Conservation (phyloP, 345 rosid species). For the Reutealis trisperma region DNA sequence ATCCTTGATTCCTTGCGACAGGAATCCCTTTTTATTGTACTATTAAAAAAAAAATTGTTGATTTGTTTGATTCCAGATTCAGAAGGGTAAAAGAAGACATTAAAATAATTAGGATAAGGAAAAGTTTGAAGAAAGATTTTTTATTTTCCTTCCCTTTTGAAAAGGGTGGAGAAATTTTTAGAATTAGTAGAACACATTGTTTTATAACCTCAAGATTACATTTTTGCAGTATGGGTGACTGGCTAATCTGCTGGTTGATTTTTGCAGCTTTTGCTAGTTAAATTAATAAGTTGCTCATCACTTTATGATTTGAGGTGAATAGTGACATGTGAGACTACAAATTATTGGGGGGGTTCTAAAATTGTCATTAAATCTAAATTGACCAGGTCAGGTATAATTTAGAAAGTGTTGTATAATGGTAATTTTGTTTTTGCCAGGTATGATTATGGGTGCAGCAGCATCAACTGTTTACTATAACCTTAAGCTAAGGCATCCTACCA, state of each 20-base stretch:
- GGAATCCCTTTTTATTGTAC: too few relatives aligned
- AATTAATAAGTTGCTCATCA: too few relatives aligned
- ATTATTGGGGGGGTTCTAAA: not conserved
- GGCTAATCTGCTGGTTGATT: not conserved
- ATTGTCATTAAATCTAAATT: not conserved
- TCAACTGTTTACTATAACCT: conserved; percentile 57
- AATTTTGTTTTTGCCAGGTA: conserved; percentile 33
- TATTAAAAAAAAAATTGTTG: not conserved
- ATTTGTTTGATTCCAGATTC: not conserved
- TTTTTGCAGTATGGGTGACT: not conserved
- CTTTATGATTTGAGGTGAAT: not conserved
- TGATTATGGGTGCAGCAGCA: conserved; percentile 61
- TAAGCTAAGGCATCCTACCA: conserved; percentile 49
- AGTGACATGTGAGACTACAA: not conserved
- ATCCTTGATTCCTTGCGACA: not conserved
- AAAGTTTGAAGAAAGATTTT: not conserved
- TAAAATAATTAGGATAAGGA: not conserved
- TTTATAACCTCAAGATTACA: too few relatives aligned
- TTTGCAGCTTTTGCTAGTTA: not conserved
- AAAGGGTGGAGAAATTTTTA: too few relatives aligned
- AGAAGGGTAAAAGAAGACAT: not conserved
- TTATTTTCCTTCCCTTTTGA: too few relatives aligned
- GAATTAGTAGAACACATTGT: too few relatives aligned
- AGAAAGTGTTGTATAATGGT: not conserved
- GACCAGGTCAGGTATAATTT: not conserved